Conservation (phyloP, 169 alveolate genomes). For the Ichthyophthirius multifiliis region DNA sequence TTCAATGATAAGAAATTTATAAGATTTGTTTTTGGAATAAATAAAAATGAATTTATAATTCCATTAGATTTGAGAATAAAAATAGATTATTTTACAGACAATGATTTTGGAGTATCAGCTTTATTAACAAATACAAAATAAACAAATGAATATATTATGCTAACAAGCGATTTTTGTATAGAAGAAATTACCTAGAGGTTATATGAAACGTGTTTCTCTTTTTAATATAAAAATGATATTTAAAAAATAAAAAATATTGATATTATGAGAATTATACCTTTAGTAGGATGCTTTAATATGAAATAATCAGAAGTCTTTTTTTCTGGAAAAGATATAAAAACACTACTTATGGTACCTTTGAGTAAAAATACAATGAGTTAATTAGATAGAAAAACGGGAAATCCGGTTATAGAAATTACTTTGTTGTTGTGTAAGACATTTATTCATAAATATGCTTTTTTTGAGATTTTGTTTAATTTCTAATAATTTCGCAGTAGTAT, state of each 20-base stretch:
- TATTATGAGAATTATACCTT: constrained; percentile 2
- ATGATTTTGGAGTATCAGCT: background rate
- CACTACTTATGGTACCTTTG: background rate
- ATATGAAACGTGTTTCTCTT: background rate
- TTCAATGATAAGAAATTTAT: background rate
- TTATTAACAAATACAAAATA: background rate
- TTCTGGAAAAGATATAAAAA: background rate
- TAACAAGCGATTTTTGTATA: background rate
- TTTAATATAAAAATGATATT: background rate
- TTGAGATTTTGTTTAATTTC: background rate
- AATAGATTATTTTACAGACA: background rate
- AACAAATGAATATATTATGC: background rate
- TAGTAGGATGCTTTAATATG: background rate
- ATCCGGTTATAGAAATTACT: background rate
- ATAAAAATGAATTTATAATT: background rate
- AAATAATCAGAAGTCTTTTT: background rate
- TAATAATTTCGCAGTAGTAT: background rate
- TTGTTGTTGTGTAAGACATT: background rate
- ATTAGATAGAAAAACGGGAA: background rate
- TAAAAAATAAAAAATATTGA: background rate
- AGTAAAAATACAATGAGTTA: background rate
- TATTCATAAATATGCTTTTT: background rate
- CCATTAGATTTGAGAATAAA: background rate
- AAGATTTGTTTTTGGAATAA: background rate
- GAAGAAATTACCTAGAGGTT: background rate